Evolutionary conservation across 2,329 filamentous ascomycete species (phyloP).

Genomic region (Ciborinia camelliae): DNA sequence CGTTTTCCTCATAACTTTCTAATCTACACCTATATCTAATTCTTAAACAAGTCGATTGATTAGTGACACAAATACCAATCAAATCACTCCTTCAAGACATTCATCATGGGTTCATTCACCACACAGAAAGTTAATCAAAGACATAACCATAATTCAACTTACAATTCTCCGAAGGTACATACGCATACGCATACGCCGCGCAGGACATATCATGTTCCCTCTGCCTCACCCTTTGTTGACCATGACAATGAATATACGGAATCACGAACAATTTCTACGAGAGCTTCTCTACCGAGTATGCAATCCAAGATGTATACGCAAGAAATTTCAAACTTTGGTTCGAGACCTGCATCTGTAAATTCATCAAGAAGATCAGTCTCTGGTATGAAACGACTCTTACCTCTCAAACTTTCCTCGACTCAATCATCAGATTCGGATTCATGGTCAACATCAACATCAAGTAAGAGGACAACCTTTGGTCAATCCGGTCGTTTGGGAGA

Average conservation of each 20-base stretch:
- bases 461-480: conserved; percentile 17
- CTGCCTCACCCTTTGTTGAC: conserved; percentile 13
- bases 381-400: conserved; percentile 31
- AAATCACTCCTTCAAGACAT: conserved; percentile 4
- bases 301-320: conserved; percentile 18
- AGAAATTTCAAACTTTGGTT: conserved; percentile 5
- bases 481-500: conserved; percentile 1
- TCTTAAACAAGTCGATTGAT: background rate
- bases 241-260: conserved; percentile 13
- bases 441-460: conserved; percentile 12
- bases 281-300: conserved; percentile 18
- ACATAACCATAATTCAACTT: conserved; percentile 18
- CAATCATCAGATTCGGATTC: conserved; percentile 14
- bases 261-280: conserved; percentile 9
- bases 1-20: conserved; percentile 11
- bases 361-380: conserved; percentile 28
- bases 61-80: conserved; percentile 6
- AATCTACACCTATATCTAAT: background rate
- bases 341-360: conserved; percentile 15
- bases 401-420: conserved; percentile 28
- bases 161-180: conserved; percentile 19
- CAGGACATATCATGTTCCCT: conserved; percentile 23
- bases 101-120: conserved; percentile 10
- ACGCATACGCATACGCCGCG: conserved; percentile 16
- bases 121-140: conserved; percentile 10